Evolutionary conservation across 257 asterid species (phyloP).

Genomic region (Nicotiana obtusifolia): DNA sequence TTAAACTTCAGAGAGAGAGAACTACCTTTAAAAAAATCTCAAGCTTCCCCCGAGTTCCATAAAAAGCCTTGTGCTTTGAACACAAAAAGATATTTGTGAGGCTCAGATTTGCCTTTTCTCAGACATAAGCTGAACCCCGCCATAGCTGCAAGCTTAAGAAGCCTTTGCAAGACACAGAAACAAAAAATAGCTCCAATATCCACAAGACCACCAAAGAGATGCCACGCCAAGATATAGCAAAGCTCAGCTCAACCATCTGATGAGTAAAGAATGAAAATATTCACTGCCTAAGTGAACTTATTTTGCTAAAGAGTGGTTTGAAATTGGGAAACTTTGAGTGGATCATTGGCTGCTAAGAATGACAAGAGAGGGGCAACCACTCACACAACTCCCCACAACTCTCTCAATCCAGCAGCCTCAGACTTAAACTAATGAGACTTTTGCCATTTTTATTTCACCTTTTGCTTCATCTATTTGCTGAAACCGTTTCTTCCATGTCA

Average conservation of each 20-base stretch:
- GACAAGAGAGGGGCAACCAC: no score
- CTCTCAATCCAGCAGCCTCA: background rate
- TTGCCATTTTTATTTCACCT: no score
- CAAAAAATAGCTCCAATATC: background rate
- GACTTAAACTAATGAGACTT: background rate
- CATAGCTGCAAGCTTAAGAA: background rate
- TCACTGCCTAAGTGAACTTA: no score
- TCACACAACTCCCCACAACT: no score
- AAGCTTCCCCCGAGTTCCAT: background rate
- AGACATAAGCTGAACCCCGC: background rate
- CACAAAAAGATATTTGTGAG: background rate
- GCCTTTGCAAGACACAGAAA: background rate
- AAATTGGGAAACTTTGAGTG: no score
- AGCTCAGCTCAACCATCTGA: background rate
- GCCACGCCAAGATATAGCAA: background rate
- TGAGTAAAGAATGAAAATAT: background rate
- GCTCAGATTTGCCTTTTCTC: background rate
- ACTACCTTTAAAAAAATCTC: background rate
- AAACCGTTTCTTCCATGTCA: background rate
- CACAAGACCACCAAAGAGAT: background rate
- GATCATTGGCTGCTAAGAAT: no score
- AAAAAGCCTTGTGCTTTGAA: background rate
- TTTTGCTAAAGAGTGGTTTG: no score
- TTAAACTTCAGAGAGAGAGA: background rate
- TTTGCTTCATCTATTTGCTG: background rate